phyloP scores from a whole-genome alignment of 768 basidiomycete species.

The Phylloporus arenicola region DNA sequence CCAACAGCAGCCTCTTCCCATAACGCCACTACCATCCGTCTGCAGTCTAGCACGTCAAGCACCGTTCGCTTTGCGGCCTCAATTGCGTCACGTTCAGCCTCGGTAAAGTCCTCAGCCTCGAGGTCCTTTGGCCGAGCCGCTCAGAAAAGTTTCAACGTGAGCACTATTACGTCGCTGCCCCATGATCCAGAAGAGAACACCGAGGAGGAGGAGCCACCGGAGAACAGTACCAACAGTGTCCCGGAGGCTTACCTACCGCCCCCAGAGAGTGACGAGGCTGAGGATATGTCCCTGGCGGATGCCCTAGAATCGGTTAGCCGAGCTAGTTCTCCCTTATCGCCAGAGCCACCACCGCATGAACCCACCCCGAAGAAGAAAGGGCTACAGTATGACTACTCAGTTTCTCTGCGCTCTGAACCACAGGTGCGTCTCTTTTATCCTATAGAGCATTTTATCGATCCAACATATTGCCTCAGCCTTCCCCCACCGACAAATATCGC shows the following conservation, averaged over 20 bases:
- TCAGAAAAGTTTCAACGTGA: conserved; percentile 55
- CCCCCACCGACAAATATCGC: conserved; percentile 57
- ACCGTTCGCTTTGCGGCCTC: conserved; percentile 49
- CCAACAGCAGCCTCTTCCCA: conserved; percentile 50
- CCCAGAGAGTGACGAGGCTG: conserved; percentile 39
- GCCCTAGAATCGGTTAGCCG: conserved; percentile 54
- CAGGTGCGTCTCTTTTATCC: conserved; percentile 38
- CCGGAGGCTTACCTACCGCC: conserved; percentile 51
- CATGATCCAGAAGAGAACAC: conserved; percentile 32
- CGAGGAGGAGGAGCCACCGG: conserved; percentile 34
- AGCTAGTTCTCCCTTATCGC: conserved; percentile 43
- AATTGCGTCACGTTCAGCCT: conserved; percentile 40
- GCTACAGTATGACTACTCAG: conserved; percentile 44
- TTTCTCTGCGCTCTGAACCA: conserved; percentile 55
- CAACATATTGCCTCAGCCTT: conserved; percentile 39
- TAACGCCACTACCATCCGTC: conserved; percentile 44
- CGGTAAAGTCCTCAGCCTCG: conserved; percentile 32
- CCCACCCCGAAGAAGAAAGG: conserved; percentile 51
- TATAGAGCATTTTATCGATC: background rate
- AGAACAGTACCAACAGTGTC: conserved; percentile 45
- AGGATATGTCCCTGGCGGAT: conserved; percentile 48
- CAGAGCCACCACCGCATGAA: conserved; percentile 30
- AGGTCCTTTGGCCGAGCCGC: conserved; percentile 30
- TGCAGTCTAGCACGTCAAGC: conserved; percentile 49
- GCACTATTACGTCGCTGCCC: conserved; percentile 52